A percentile compares a stretch with the other conserved stretches of the same genome.
phyloP scores from a whole-genome alignment of 768 basidiomycete species.

The Austroboletus eburneus region DNA sequence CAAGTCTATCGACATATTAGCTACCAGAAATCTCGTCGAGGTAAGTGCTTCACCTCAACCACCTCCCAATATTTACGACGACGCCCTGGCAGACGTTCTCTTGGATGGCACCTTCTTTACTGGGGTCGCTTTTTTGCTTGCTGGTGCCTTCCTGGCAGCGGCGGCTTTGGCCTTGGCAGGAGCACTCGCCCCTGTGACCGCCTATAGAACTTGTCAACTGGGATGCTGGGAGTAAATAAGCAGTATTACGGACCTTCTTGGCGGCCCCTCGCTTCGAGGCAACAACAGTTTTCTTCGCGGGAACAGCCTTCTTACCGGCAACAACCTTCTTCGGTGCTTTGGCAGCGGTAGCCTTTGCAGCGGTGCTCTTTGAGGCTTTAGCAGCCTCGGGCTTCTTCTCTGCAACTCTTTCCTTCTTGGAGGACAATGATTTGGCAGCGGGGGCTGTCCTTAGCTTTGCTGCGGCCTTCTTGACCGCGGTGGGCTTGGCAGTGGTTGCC shows the following conservation, averaged over 20 bases:
- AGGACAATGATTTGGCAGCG: conserved; percentile 31
- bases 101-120: conserved; percentile 24
- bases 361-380: conserved; percentile 27
- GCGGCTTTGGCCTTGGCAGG: conserved; percentile 32
- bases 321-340: conserved; percentile 33
- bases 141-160: conserved; percentile 32
- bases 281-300: conserved; percentile 38
- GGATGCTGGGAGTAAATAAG: neutral
- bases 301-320: conserved; percentile 29
- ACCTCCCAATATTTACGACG: conserved; percentile 9
- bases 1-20: too few species aligned
- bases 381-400: conserved; percentile 32
- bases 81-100: conserved; percentile 15
- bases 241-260: conserved; percentile 52
- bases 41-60: neutral
- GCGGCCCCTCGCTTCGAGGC: conserved; percentile 48
- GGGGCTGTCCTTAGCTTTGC: conserved; percentile 36
- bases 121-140: conserved; percentile 25
- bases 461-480: conserved; percentile 23
- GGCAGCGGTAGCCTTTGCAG: conserved; percentile 10
- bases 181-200: conserved; percentile 46
- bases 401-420: conserved; percentile 44
- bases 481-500: conserved; percentile 21
- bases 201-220: conserved; percentile 32
- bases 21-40: neutral